Percentiles rank a stretch among this genome's conserved stretches.
Conservation (phyloP, 2,329 filamentous ascomycete genomes). For the Ustulina deusta region DNA sequence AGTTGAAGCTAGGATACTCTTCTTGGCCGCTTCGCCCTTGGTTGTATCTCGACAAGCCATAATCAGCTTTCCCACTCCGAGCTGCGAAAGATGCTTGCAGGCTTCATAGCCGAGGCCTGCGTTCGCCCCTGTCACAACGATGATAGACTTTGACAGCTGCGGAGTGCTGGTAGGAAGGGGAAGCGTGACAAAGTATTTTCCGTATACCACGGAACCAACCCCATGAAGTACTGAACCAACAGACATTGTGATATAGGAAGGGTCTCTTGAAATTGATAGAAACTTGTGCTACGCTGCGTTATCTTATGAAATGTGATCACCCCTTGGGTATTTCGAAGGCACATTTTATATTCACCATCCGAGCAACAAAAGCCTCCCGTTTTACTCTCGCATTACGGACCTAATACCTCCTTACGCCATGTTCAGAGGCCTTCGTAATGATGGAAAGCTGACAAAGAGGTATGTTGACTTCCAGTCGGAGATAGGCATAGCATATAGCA, state of each 20-base stretch:
- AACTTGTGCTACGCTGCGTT: too few species aligned
- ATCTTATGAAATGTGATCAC: too few species aligned
- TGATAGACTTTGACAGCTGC: constrained; percentile 43
- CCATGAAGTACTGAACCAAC: constrained; percentile 25
- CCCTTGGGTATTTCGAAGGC: too few species aligned
- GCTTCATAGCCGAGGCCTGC: constrained; percentile 56
- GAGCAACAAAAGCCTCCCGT: too few species aligned
- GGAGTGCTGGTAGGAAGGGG: constrained; percentile 42
- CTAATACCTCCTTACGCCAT: too few species aligned
- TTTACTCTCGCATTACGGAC: too few species aligned
- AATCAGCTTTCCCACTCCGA: constrained; percentile 52
- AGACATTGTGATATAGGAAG: constrained; percentile 17
- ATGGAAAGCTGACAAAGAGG: too few species aligned
- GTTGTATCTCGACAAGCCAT: constrained; percentile 53
- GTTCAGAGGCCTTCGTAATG: too few species aligned
- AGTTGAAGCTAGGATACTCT: constrained; percentile 47
- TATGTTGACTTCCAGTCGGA: too few species aligned
- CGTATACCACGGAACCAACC: constrained; percentile 29
- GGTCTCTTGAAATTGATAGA: not conserved
- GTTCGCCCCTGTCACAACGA: constrained; percentile 58
- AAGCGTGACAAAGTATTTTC: constrained; percentile 38
- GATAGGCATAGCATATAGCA: too few species aligned
- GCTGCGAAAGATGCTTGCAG: constrained; percentile 50
- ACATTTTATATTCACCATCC: too few species aligned
- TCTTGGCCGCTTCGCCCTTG: constrained; percentile 58